phyloP scores from a whole-genome alignment of 1,284 basidiomycete species.

The Rhodotorula sp. region DNA sequence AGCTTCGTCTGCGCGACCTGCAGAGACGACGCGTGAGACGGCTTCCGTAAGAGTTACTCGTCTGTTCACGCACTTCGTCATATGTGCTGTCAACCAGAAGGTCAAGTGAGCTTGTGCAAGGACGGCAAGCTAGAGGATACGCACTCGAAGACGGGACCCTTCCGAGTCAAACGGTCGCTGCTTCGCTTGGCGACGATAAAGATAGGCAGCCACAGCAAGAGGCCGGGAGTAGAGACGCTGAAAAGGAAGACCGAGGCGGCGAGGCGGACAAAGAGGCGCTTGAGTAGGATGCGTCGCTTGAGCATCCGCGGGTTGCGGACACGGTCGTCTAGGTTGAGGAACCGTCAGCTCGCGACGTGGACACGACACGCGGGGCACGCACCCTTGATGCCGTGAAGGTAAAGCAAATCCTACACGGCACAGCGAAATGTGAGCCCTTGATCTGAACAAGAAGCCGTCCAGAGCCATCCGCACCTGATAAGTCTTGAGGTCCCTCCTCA shows the following conservation, averaged over 20 bases:
- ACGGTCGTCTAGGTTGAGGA: constrained; percentile 62
- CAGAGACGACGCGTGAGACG: background rate
- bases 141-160: constrained; percentile 41
- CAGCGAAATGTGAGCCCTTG: no score
- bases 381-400: constrained; percentile 63
- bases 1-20: constrained; percentile 84
- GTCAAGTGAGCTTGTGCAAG: background rate
- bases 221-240: constrained; percentile 71
- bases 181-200: constrained; percentile 67
- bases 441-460: rapidly evolving
- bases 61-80: constrained; percentile 28
- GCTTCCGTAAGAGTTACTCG: rapidly evolving
- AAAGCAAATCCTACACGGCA: constrained; percentile 57
- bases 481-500: constrained; percentile 65
- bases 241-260: constrained; percentile 67
- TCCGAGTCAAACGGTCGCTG: constrained; percentile 51
- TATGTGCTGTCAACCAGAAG: constrained; percentile 24
- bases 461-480: constrained; percentile 58
- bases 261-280: constrained; percentile 66
- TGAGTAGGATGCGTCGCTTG: constrained; percentile 60
- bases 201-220: constrained; percentile 74
- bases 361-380: background rate
- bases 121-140: background rate
- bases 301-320: constrained; percentile 61
- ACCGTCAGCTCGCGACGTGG: background rate